These are phyloP conservation scores for Auricularia cornea DNA, from an alignment of 768 basidiomycete species.

Conservation along the genomic window DNA sequence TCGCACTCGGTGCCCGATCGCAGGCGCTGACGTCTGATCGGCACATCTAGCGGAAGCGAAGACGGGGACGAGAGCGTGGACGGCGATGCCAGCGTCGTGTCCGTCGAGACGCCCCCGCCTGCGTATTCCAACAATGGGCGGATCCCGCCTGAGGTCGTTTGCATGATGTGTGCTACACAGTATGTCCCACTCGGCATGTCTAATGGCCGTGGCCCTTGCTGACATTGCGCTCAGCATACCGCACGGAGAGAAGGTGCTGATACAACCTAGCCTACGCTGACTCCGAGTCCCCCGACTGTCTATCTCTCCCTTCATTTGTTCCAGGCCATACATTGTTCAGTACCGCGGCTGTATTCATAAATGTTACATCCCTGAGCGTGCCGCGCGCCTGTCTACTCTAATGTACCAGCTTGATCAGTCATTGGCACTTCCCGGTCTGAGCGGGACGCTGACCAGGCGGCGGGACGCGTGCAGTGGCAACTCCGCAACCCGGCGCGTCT, in stretches of 20 bases:
- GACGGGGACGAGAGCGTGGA: background rate
- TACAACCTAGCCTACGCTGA: background rate
- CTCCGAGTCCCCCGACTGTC: background rate
- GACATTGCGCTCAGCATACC: too few species aligned
- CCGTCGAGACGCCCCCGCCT: background rate
- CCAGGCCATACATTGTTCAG: too few species aligned
- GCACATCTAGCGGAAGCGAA: background rate
- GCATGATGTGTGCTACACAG: constrained; percentile 1
- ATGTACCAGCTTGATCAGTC: too few species aligned
- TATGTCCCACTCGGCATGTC: background rate
- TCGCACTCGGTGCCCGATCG: background rate
- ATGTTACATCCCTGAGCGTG: too few species aligned
- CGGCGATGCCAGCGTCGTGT: background rate
- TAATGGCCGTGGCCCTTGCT: too few species aligned
- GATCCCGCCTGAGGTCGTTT: background rate
- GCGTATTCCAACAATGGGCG: background rate
- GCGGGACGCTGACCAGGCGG: too few species aligned
- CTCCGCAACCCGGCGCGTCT: background rate
- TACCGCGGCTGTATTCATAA: background rate
- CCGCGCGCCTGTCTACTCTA: too few species aligned
- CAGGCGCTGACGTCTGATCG: background rate
- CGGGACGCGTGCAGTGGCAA: background rate
- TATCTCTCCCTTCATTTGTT: background rate
- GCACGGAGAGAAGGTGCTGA: background rate
- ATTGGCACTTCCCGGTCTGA: too few species aligned